Percentiles rank a stretch among this genome's conserved stretches.
These are phyloP conservation scores for Talaromyces sp. DNA, from an alignment of 2,329 filamentous ascomycete species.

Conservation along the genomic window DNA sequence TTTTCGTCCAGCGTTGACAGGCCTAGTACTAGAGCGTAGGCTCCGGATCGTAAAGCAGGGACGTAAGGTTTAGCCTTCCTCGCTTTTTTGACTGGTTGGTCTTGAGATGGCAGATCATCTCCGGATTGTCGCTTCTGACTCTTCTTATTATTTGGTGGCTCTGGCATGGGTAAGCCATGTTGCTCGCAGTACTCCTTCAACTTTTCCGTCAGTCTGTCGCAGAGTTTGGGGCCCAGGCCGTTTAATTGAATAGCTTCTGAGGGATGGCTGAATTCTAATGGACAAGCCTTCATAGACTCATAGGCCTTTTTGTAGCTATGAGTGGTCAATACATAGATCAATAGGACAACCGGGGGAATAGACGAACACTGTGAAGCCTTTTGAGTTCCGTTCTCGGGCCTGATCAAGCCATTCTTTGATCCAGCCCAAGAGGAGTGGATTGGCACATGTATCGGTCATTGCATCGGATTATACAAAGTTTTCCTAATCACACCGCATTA, in stretches of 20 bases:
- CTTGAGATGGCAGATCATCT: conserved; percentile 25
- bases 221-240: conserved; percentile 68
- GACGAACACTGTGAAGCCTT: conserved; percentile 54
- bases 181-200: conserved; percentile 55
- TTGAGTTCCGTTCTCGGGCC: conserved; percentile 63
- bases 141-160: conserved; percentile 43
- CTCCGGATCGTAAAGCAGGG: conserved; percentile 65
- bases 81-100: conserved; percentile 51
- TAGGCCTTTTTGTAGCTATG: conserved; percentile 69
- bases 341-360: not conserved
- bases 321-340: not conserved
- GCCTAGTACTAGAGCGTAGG: conserved; percentile 66
- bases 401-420: conserved; percentile 72
- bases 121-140: conserved; percentile 29
- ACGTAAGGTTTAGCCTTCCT: conserved; percentile 61
- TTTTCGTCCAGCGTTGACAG: conserved; percentile 57
- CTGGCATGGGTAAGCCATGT: conserved; percentile 64
- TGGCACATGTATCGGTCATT: conserved; percentile 51
- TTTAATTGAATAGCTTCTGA: conserved; percentile 67
- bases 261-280: conserved; percentile 65
- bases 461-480: too few relatives aligned
- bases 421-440: conserved; percentile 67
- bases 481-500: too few relatives aligned
- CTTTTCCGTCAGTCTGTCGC: conserved; percentile 60
- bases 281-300: conserved; percentile 69